phyloP scores from a whole-genome alignment of 148 eudicot species.

The Oxyria digyna region DNA sequence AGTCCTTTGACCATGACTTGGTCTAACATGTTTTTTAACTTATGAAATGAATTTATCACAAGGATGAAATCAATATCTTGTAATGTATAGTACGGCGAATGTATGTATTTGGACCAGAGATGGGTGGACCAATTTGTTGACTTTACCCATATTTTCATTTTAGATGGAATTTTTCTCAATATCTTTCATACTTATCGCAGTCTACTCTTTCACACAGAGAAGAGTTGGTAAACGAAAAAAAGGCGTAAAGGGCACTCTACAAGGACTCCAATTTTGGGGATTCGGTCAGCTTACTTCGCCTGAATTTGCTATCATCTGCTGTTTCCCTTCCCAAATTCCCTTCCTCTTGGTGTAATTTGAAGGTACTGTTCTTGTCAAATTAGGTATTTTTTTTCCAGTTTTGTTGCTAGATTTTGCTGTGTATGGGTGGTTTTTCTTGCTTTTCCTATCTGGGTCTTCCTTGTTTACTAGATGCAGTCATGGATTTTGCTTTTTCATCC shows the following conservation, averaged over 20 bases:
- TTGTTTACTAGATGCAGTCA: neutral
- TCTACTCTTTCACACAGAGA: neutral
- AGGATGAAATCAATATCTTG: neutral
- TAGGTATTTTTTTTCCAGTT: neutral
- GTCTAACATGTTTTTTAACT: neutral
- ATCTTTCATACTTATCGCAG: neutral
- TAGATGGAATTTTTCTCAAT: neutral
- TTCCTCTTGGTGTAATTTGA: neutral
- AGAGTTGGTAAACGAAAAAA: neutral
- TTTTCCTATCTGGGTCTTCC: neutral
- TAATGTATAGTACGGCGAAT: neutral
- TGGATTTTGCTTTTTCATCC: neutral
- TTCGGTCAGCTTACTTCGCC: neutral
- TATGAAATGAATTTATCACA: neutral
- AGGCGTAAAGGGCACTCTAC: slow-evolving; percentile 6
- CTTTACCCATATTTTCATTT: neutral
- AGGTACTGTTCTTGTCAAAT: neutral
- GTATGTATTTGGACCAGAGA: neutral
- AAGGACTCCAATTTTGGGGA: neutral
- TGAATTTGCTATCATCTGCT: neutral
- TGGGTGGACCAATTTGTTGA: neutral
- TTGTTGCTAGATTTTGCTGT: neutral
- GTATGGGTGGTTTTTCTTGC: neutral
- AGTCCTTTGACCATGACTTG: neutral
- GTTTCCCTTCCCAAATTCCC: neutral